Evolutionary conservation across 768 basidiomycete species (phyloP).

Genomic region (Tricholomella constricta): DNA sequence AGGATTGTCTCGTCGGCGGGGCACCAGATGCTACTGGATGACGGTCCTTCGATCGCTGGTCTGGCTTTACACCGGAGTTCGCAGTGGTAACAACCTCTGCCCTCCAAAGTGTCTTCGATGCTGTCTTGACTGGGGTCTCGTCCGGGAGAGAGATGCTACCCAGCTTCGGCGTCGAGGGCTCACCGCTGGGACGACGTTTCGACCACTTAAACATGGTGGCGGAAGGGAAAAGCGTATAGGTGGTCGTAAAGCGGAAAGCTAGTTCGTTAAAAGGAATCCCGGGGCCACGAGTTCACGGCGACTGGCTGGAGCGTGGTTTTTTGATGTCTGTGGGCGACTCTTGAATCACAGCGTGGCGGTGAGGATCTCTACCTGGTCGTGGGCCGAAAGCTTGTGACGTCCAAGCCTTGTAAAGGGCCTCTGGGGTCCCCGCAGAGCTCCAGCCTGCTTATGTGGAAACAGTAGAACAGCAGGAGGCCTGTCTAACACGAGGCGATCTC

Average conservation of each 20-base stretch:
- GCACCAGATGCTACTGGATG: slow-evolving; percentile 11
- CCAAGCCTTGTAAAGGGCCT: slow-evolving; percentile 33
- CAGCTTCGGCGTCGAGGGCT: slow-evolving; percentile 37
- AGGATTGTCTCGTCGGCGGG: neutral
- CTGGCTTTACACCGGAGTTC: slow-evolving; percentile 19
- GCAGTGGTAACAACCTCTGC: slow-evolving; percentile 22
- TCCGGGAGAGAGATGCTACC: slow-evolving; percentile 30
- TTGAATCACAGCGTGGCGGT: slow-evolving; percentile 13
- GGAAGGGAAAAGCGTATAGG: slow-evolving; percentile 7
- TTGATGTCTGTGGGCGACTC: slow-evolving; percentile 19
- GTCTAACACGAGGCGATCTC: slow-evolving; percentile 37
- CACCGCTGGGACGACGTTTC: slow-evolving; percentile 22
- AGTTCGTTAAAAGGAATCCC: slow-evolving; percentile 28
- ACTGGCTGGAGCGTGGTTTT: slow-evolving; percentile 25
- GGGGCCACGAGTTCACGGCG: slow-evolving; percentile 35
- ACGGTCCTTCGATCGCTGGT: slow-evolving; percentile 25
- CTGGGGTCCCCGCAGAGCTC: slow-evolving; percentile 27
- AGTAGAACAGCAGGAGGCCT: slow-evolving; percentile 19
- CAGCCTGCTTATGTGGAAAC: slow-evolving; percentile 31
- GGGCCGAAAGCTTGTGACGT: slow-evolving; percentile 27
- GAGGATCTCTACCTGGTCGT: slow-evolving; percentile 27
- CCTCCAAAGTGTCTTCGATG: slow-evolving; percentile 5
- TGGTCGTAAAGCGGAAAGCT: slow-evolving; percentile 7
- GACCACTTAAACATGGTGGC: slow-evolving; percentile 38
- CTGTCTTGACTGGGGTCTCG: slow-evolving; percentile 13